These are phyloP conservation scores for Trebouxia gelatinosa DNA, from an alignment of 163 green algal genomes.

Conservation along the genomic window DNA sequence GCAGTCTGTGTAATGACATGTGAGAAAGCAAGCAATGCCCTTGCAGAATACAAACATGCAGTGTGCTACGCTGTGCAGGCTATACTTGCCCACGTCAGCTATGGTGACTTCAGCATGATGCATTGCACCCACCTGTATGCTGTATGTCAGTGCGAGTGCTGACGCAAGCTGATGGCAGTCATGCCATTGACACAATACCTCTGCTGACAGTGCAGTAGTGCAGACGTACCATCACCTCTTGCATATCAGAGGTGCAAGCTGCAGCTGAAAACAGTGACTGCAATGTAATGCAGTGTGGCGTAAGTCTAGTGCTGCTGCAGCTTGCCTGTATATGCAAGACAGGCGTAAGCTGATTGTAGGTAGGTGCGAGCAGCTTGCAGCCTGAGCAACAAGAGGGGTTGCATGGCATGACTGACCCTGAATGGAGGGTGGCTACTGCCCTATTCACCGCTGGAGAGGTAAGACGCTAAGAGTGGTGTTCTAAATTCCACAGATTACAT, in stretches of 20 bases:
- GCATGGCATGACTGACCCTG: neutral
- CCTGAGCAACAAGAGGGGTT: too few species aligned
- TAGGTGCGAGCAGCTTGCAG: neutral
- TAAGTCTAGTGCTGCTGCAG: neutral
- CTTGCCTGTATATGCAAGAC: neutral
- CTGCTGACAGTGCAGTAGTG: neutral
- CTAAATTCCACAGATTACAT: too few species aligned
- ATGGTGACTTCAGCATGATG: neutral
- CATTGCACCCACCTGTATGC: neutral
- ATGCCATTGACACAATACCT: neutral
- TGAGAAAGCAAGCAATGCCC: too few species aligned
- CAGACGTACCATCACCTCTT: neutral
- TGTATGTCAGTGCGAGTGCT: too few species aligned
- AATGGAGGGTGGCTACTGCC: slow-evolving; percentile 41
- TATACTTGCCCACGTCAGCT: neutral
- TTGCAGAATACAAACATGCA: neutral
- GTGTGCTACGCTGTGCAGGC: neutral
- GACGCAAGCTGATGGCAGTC: too few species aligned
- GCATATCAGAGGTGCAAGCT: neutral
- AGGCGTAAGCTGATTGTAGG: too few species aligned
- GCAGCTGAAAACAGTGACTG: neutral
- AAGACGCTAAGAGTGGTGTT: too few species aligned
- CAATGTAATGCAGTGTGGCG: neutral
- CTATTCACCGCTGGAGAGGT: slow-evolving; percentile 68
- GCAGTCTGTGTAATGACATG: too few species aligned